Evolutionary conservation across 345 rosid species (phyloP).

Genomic region (Gossypium longicalyx): DNA sequence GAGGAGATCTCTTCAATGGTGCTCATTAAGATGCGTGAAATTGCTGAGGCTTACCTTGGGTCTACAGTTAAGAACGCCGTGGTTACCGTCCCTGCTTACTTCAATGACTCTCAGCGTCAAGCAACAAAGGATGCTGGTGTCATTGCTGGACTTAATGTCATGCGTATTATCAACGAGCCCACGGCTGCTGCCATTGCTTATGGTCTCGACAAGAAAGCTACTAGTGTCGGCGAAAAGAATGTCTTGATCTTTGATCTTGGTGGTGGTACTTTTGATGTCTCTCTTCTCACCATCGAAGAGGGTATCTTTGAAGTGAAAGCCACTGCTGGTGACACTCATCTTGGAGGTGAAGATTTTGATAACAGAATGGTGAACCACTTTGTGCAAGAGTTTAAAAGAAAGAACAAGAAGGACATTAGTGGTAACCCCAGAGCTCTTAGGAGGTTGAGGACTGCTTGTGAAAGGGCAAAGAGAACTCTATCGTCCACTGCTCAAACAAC

Average conservation of each 20-base stretch:
- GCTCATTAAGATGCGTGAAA: constrained; percentile 76
- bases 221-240: constrained; percentile 73
- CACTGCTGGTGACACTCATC: constrained; percentile 75
- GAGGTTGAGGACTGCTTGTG: constrained; percentile 74
- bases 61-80: constrained; percentile 59
- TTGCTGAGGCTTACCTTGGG: constrained; percentile 79
- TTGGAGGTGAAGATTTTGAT: constrained; percentile 77
- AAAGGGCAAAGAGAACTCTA: constrained; percentile 64
- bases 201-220: constrained; percentile 74
- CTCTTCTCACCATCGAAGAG: constrained; percentile 74
- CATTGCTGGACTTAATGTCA: constrained; percentile 68
- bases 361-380: constrained; percentile 80
- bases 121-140: constrained; percentile 81
- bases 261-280: constrained; percentile 79
- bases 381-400: constrained; percentile 68
- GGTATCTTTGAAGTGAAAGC: constrained; percentile 81
- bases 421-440: constrained; percentile 74
- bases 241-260: constrained; percentile 76
- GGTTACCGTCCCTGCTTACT: constrained; percentile 72
- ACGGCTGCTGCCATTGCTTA: constrained; percentile 84
- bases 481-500: constrained; percentile 74
- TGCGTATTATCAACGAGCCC: constrained; percentile 76
- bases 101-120: constrained; percentile 81
- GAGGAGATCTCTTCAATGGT: constrained; percentile 81
- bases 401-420: constrained; percentile 61